A percentile compares a stretch with the other conserved stretches of the same genome.
phyloP scores from a whole-genome alignment of 2,329 filamentous ascomycete species.

The Akanthomyces uredinophilus region DNA sequence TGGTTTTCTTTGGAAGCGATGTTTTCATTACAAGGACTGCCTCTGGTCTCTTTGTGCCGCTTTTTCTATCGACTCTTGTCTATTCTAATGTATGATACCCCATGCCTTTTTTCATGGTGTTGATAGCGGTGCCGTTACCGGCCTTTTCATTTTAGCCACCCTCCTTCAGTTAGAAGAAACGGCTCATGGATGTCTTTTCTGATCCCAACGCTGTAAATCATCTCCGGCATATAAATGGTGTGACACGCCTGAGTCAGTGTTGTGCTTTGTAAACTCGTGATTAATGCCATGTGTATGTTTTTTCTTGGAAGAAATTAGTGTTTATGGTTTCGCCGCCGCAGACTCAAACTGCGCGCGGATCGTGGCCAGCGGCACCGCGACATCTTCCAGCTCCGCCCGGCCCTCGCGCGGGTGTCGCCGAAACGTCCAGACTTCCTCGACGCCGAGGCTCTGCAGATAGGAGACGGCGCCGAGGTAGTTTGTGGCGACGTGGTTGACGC shows the following conservation, averaged over 20 bases:
- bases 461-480: conserved; percentile 69
- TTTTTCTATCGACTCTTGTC: neutral
- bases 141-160: neutral
- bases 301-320: neutral
- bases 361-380: conserved; percentile 36
- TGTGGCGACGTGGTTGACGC: conserved; percentile 77
- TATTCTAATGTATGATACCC: conserved; percentile 22
- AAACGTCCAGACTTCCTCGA: conserved; percentile 57
- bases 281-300: neutral
- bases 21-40: neutral
- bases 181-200: neutral
- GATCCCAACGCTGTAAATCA: neutral
- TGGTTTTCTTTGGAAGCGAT: neutral
- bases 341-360: conserved; percentile 32
- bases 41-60: neutral
- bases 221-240: neutral
- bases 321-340: neutral
- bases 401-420: conserved; percentile 30
- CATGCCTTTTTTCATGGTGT: conserved; percentile 11
- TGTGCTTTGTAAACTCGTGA: neutral
- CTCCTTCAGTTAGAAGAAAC: neutral
- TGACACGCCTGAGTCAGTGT: too few relatives aligned
- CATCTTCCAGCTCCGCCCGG: conserved; percentile 37
- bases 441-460: conserved; percentile 63
- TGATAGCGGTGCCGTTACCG: conserved; percentile 12